A percentile compares a stretch with the other conserved stretches of the same genome.
phyloP scores from a whole-genome alignment of 495 filamentous ascomycete genomes.

The Sabuloglossum arenarium region DNA sequence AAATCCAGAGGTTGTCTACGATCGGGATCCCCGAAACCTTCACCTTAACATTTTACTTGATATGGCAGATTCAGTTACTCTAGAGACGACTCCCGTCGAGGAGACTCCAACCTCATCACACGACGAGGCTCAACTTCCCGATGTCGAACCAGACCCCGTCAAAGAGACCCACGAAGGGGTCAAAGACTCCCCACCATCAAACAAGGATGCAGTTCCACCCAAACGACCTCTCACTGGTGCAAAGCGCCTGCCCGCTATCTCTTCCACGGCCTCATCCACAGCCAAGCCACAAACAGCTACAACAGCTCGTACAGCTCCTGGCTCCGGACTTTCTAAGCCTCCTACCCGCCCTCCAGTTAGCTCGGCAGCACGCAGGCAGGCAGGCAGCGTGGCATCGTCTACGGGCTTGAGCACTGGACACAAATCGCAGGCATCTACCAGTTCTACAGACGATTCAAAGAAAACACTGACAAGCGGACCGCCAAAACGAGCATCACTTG shows the following conservation, averaged over 20 bases:
- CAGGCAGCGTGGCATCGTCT: not conserved
- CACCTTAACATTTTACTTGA: not conserved
- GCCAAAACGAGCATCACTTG: not conserved
- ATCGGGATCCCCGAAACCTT: not conserved
- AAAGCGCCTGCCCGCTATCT: not conserved
- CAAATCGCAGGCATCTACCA: constrained; percentile 1
- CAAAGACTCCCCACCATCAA: not conserved
- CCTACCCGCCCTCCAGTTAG: not conserved
- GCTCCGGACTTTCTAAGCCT: not conserved
- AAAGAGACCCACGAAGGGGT: not conserved
- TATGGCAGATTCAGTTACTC: not conserved
- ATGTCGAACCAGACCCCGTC: not conserved
- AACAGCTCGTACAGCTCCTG: not conserved
- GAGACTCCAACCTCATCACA: not conserved
- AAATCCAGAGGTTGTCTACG: not conserved
- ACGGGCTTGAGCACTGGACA: not conserved
- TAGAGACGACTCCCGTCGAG: not conserved
- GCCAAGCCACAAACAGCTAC: not conserved
- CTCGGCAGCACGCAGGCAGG: not conserved
- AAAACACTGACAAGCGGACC: not conserved
- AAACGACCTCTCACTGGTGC: not conserved
- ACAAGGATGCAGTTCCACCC: not conserved
- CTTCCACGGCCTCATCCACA: not conserved
- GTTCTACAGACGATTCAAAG: constrained; percentile 1
- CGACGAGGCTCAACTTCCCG: not conserved